Evolutionary conservation across 768 basidiomycete species (phyloP).

Genomic region (Podaxis sp.): DNA sequence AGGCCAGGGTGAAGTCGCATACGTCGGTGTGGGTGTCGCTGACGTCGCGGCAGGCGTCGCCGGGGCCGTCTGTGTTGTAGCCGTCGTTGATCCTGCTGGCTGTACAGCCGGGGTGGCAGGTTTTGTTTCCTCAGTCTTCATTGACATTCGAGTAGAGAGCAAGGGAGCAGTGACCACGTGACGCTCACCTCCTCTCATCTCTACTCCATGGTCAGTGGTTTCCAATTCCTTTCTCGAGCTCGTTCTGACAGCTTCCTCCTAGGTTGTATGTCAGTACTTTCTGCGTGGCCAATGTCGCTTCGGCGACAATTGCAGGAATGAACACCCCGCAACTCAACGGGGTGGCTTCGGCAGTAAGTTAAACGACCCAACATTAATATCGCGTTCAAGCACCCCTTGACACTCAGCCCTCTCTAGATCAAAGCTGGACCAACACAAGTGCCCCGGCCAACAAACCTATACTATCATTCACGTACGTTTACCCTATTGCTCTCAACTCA

Average conservation of each 20-base stretch:
- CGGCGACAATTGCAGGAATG: constrained; percentile 63
- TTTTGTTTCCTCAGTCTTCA: constrained; percentile 12
- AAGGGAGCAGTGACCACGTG: constrained; percentile 8
- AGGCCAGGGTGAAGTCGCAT: constrained; percentile 12
- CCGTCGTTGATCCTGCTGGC: background rate
- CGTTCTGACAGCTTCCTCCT: background rate
- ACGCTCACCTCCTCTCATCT: background rate
- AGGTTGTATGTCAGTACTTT: constrained; percentile 65
- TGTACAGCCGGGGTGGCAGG: constrained; percentile 13
- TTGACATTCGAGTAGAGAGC: constrained; percentile 1
- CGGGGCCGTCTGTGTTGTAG: background rate
- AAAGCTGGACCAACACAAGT: constrained; percentile 37
- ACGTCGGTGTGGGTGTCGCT: constrained; percentile 4
- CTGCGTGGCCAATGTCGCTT: constrained; percentile 66
- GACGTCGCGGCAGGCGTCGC: constrained; percentile 13
- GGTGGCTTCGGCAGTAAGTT: constrained; percentile 54
- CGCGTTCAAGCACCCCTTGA: background rate
- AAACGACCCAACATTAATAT: background rate
- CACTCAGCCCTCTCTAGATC: constrained; percentile 26
- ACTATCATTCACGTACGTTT: constrained; percentile 41
- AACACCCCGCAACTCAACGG: constrained; percentile 49
- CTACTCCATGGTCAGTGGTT: constrained; percentile 3
- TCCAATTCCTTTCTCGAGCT: background rate
- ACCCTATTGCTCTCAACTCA: background rate
- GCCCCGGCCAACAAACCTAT: constrained; percentile 22